Conservation (phyloP, 495 filamentous ascomycete genomes). For the Pyrenopolyporus hunteri region DNA sequence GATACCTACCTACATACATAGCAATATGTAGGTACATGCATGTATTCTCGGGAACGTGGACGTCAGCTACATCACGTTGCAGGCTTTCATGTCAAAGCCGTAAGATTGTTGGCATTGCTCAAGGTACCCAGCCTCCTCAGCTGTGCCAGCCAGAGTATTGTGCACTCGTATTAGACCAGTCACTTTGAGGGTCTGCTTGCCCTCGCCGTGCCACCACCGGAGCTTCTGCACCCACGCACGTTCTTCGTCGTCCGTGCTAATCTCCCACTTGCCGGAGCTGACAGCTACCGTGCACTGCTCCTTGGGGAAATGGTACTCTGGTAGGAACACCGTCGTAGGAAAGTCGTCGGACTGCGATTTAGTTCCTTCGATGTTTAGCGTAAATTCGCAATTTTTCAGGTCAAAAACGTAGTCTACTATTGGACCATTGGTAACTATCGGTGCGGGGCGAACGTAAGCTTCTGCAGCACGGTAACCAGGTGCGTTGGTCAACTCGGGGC, state of each 20-base stretch:
- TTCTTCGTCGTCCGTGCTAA: constrained; percentile 72
- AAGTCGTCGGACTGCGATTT: constrained; percentile 58
- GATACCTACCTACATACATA: too few relatives aligned
- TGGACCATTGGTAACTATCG: constrained; percentile 73
- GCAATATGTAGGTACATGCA: neutral
- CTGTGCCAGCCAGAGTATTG: constrained; percentile 44
- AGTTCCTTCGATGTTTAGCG: constrained; percentile 64
- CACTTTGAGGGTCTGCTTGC: constrained; percentile 79
- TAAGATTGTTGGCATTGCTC: constrained; percentile 53
- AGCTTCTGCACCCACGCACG: constrained; percentile 72
- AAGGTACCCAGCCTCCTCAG: constrained; percentile 54
- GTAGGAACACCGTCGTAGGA: constrained; percentile 86
- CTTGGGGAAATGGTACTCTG: constrained; percentile 91
- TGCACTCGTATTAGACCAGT: constrained; percentile 67
- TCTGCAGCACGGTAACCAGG: constrained; percentile 88
- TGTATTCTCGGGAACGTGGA: neutral
- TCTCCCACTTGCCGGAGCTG: constrained; percentile 87
- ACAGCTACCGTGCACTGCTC: constrained; percentile 70
- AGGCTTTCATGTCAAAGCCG: constrained; percentile 43
- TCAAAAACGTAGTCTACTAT: constrained; percentile 78
- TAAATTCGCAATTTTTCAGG: constrained; percentile 74
- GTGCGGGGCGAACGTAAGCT: constrained; percentile 86
- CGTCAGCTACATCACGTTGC: constrained; percentile 48
- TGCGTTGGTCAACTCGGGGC: constrained; percentile 59
- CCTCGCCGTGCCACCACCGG: constrained; percentile 88